A percentile compares a stretch with the other conserved stretches of the same genome.
Conservation (phyloP, 129 eudicot species). For the Deinandra increscens region DNA sequence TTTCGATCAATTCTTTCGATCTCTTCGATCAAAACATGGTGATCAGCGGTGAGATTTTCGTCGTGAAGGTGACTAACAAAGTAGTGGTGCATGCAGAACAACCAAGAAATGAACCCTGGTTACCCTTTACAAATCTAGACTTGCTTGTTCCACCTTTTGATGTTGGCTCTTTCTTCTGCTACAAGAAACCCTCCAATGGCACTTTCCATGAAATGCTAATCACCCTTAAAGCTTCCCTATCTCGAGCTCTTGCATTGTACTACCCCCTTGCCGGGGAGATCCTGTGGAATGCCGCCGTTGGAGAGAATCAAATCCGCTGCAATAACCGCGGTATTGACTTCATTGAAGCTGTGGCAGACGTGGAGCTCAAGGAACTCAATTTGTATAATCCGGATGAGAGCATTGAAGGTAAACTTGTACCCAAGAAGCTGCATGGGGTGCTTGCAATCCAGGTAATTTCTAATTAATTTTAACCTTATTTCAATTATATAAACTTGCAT, state of each 20-base stretch:
- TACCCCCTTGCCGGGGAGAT: slow-evolving; percentile 7
- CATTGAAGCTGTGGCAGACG: slow-evolving; percentile 36
- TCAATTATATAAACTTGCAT: too few species aligned
- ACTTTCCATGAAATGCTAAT: neutral
- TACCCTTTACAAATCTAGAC: slow-evolving; percentile 57
- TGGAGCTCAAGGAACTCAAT: slow-evolving; percentile 35
- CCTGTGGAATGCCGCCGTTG: slow-evolving; percentile 22
- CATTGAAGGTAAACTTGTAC: slow-evolving; percentile 44
- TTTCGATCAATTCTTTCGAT: too few species aligned
- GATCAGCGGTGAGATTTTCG: neutral
- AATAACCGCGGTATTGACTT: slow-evolving; percentile 53
- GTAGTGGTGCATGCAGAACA: slow-evolving; percentile 37
- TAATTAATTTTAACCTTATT: neutral
- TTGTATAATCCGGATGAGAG: slow-evolving; percentile 43
- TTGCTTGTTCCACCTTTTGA: slow-evolving; percentile 21
- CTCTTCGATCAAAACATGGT: neutral
- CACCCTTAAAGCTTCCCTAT: slow-evolving; percentile 25
- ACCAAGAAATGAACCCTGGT: slow-evolving; percentile 45
- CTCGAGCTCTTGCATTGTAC: slow-evolving; percentile 20
- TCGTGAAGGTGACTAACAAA: slow-evolving; percentile 30
- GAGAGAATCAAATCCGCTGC: slow-evolving; percentile 40
- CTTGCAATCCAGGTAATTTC: slow-evolving; percentile 36
- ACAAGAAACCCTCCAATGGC: slow-evolving; percentile 1
- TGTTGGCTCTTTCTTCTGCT: slow-evolving; percentile 4
- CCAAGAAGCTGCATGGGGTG: slow-evolving; percentile 35